Conservation (phyloP, 2,329 filamentous ascomycete species). For the Aureobasidium melanogenum region DNA sequence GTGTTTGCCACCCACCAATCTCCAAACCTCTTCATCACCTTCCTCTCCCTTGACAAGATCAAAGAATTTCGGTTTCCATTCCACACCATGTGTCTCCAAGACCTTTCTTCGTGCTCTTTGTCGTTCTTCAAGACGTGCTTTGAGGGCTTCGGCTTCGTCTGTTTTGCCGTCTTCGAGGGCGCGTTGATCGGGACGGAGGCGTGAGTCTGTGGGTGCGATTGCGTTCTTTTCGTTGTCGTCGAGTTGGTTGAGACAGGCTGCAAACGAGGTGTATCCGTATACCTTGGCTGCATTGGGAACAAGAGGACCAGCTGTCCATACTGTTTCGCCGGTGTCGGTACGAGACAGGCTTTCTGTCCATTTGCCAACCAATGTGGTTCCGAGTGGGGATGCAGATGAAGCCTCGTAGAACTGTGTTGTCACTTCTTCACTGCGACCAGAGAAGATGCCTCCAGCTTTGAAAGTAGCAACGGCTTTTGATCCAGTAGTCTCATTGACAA, state of each 20-base stretch:
- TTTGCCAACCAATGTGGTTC: conserved; percentile 65
- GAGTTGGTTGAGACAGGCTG: conserved; percentile 77
- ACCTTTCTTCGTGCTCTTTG: conserved; percentile 67
- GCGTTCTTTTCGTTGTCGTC: conserved; percentile 67
- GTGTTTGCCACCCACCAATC: conserved; percentile 69
- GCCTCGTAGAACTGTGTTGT: conserved; percentile 60
- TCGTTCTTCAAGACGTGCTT: conserved; percentile 74
- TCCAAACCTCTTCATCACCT: conserved; percentile 39
- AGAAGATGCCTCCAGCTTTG: conserved; percentile 94
- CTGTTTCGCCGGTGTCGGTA: conserved; percentile 52
- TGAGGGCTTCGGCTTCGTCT: conserved; percentile 75
- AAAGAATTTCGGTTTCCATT: conserved; percentile 78
- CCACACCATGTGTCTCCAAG: conserved; percentile 65
- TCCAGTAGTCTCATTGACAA: conserved; percentile 75
- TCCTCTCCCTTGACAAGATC: conserved; percentile 46
- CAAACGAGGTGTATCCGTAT: conserved; percentile 84
- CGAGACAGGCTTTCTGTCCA: conserved; percentile 72
- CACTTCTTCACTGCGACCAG: conserved; percentile 85
- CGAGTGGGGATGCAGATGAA: conserved; percentile 46
- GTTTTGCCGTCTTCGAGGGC: conserved; percentile 73
- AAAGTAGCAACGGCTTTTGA: conserved; percentile 82
- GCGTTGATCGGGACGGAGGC: conserved; percentile 79
- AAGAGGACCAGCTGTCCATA: conserved; percentile 72
- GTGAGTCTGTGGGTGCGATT: conserved; percentile 71
- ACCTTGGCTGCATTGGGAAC: conserved; percentile 71